Evolutionary conservation across 2,329 filamentous ascomycete species (phyloP).

Genomic region (Epichloe baconii): DNA sequence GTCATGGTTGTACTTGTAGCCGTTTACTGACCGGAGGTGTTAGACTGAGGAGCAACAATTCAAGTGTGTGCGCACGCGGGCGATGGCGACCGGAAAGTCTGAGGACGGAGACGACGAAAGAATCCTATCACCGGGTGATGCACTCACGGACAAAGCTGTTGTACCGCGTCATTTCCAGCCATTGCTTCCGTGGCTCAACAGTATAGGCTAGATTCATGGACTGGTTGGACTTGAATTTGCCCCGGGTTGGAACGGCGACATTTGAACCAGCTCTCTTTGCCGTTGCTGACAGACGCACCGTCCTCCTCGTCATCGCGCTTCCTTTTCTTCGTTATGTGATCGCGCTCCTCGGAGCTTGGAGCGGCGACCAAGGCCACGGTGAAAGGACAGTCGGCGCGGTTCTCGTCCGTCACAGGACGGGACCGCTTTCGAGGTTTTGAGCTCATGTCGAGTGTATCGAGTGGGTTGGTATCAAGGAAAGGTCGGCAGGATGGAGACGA

Average conservation of each 20-base stretch:
- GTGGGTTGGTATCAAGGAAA: not conserved
- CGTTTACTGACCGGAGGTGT: constrained; percentile 33
- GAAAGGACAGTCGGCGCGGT: constrained; percentile 44
- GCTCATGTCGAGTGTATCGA: constrained; percentile 12
- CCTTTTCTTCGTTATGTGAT: constrained; percentile 33
- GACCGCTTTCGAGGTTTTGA: constrained; percentile 36
- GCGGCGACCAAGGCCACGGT: constrained; percentile 22
- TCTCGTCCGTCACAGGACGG: constrained; percentile 34
- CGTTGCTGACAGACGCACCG: constrained; percentile 13
- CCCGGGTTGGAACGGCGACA: constrained; percentile 39
- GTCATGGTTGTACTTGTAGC: constrained; percentile 43
- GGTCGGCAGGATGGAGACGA: constrained; percentile 1
- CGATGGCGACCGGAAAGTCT: not conserved
- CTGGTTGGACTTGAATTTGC: constrained; percentile 40
- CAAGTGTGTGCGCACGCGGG: not conserved
- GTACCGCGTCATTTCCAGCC: constrained; percentile 46
- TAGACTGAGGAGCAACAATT: not conserved
- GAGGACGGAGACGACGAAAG: constrained; percentile 1
- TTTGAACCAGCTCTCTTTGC: constrained; percentile 34
- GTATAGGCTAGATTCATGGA: constrained; percentile 43
- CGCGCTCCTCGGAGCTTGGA: constrained; percentile 19
- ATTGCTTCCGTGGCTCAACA: constrained; percentile 38
- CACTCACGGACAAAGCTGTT: constrained; percentile 48
- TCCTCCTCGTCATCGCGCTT: constrained; percentile 35
- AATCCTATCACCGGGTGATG: not conserved